Base-by-base conservation (phyloP, 108 stramenopile species). In the Cyclotella cryptica region DNA sequence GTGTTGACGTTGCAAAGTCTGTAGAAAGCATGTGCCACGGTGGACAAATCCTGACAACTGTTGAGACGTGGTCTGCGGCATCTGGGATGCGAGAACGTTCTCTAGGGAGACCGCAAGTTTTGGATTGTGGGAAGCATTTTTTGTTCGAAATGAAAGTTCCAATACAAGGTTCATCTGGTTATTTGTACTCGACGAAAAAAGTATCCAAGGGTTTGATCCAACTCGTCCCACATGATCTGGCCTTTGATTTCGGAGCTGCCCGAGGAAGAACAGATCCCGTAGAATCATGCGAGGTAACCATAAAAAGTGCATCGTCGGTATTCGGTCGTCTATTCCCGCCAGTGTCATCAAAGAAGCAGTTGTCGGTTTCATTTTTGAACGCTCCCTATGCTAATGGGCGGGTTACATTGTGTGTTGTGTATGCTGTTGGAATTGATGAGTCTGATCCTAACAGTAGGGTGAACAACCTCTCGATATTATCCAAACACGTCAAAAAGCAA, bases 21-120 rank as follows among this genome's bases (percentile, higher is more conserved):
- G 58, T 79, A 26, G 78, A 79, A 39, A 28, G 73, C 10, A 41
- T 84, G 66, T 69, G 74, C 61, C 74, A 79, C 39, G 83, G 83
- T 19, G 83, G 83, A 24, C 83, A 84, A 66, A 84, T 84, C 22
- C 53, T 83, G 62, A 78, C 64, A 2, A 83, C 81, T 1, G 57
- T 77, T 27, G 81, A 83, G 30, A 67, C 77, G 7, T 83, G 76
- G 76, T 71, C 63, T 46, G 61, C 75, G 27, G 81, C 63, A 0
- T 40, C 61, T 43, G 76, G 70, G 18, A 66, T 71, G 70, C 63
- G 69, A 15, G 63, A 78, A 24, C 28, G 70, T n/a, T n/a, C n/a
- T 55, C 51, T 82, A 11, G 76, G 70, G 21, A 40, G 55, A 1
- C 81, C 81, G 40, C 81, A 82, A 72, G 49, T 78, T 21, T 7